Base-by-base conservation (phyloP, 768 basidiomycete genomes). In the Dioszegia crocea region DNA sequence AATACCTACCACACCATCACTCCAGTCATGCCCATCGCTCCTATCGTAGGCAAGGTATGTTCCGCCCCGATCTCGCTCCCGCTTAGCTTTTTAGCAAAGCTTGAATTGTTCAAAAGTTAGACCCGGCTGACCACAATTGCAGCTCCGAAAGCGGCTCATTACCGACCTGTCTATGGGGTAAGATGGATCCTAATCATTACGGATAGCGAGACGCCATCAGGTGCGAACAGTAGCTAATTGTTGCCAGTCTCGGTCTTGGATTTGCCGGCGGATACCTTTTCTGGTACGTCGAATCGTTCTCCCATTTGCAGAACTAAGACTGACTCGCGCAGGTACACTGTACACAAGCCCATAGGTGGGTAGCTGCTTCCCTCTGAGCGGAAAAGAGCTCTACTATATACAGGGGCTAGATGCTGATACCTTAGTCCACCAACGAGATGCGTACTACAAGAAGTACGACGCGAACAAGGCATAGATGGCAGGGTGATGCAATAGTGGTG, bases 131-230 rank as follows among this genome's bases (percentile, higher is more conserved):
- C n/a, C n/a, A 56, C 39, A n/a, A 16, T 31, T 29, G 16, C 48
- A 71, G 80, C 88, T 93, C 80, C 88, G 91, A 81, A 94, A 93
- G 80, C 82, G 85, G 70, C 85, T 93, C 79, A 89, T 89, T 85
- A 84, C 90, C 62, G 92, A 96, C 75, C 68, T 94, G 62, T 81
- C 84, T 46, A 81, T 84, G 68, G 83, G 84, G 71, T 69, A 44
- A 40, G 68, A 1, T 31, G 33, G 14, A 6, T 33, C 4, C 8
- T 24, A 12, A 30, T 6, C 17, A 50, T n/a, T n/a, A n/a, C 19
- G 4, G 10, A 30, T 5, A 19, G n/a, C n/a, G 6, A 16, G 29
- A 11, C 6, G 24, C 27, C 11, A 4, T 31, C 48, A 16, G 9
- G 27, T 17, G 12, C 17, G 4, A 21, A 19, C 16, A 39, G 4